Percentiles rank a stretch among this genome's conserved stretches.
phyloP scores from a whole-genome alignment of 2,329 filamentous ascomycete genomes.

The Calonectria leucothoes region DNA sequence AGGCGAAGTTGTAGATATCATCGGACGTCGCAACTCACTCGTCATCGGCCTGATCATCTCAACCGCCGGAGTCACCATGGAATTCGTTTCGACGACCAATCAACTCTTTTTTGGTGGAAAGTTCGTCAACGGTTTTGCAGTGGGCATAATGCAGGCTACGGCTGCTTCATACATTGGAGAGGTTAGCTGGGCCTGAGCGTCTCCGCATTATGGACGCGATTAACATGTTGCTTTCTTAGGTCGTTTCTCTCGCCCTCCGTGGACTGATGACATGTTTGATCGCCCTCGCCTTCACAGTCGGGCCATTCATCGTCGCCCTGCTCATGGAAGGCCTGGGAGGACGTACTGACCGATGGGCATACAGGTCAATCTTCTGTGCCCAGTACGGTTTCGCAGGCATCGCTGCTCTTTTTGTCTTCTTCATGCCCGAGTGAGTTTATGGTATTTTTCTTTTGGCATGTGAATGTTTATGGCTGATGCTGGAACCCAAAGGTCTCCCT shows the following conservation, averaged over 20 bases:
- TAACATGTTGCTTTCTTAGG: not conserved
- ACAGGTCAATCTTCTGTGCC: constrained; percentile 45
- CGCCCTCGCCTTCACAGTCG: constrained; percentile 45
- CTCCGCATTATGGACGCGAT: not conserved
- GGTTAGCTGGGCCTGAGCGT: not conserved
- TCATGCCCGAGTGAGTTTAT: constrained; percentile 50
- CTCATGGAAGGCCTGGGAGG: constrained; percentile 46
- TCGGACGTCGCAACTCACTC: not conserved
- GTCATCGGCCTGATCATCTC: not conserved
- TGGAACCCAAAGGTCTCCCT: constrained; percentile 45
- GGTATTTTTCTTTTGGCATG: not conserved
- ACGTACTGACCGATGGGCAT: constrained; percentile 46
- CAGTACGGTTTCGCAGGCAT: constrained; percentile 48
- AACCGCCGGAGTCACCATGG: not conserved
- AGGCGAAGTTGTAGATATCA: not conserved
- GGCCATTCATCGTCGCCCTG: constrained; percentile 45
- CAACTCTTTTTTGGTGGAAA: not conserved
- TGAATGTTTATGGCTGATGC: not conserved
- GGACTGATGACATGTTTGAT: constrained; percentile 5
- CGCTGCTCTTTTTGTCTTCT: constrained; percentile 43
- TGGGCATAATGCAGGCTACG: not conserved
- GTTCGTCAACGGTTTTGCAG: not conserved
- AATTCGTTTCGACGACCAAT: not conserved
- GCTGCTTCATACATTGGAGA: not conserved
- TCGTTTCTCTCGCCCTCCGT: not conserved